A percentile compares a stretch with the other conserved stretches of the same genome.
Conservation (phyloP, 768 basidiomycete species). For the Boletellus emodensis region DNA sequence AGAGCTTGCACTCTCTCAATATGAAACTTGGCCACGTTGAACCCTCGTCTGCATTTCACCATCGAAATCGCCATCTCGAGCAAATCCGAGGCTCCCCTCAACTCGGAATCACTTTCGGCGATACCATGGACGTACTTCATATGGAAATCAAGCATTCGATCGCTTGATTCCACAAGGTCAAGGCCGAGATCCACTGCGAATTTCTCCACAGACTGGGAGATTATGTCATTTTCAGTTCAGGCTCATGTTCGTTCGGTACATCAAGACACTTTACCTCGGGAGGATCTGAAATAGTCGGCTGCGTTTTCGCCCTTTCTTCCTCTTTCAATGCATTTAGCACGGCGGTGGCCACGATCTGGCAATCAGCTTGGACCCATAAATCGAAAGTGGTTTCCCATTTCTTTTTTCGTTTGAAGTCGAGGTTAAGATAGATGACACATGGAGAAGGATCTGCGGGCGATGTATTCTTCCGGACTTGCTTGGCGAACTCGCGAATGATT, state of each 20-base stretch:
- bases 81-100: neutral
- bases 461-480: neutral
- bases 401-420: constrained; percentile 1
- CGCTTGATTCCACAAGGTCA: neutral
- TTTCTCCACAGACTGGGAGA: neutral
- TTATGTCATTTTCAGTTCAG: neutral
- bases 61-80: neutral
- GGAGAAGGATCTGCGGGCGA: neutral
- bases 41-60: neutral
- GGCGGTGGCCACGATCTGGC: neutral
- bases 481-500: constrained; percentile 1
- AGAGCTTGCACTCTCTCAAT: neutral
- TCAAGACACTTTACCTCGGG: neutral
- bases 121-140: neutral
- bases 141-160: neutral
- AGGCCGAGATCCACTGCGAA: neutral
- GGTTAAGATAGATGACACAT: constrained; percentile 3
- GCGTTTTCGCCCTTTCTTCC: neutral
- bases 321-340: neutral
- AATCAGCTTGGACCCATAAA: constrained; percentile 8
- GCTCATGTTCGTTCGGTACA: neutral
- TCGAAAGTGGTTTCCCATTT: constrained; percentile 6
- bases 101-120: neutral
- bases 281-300: neutral
- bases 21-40: neutral